Conservation (phyloP, 2,329 filamentous ascomycete genomes). For the Seiridium unicorne region DNA sequence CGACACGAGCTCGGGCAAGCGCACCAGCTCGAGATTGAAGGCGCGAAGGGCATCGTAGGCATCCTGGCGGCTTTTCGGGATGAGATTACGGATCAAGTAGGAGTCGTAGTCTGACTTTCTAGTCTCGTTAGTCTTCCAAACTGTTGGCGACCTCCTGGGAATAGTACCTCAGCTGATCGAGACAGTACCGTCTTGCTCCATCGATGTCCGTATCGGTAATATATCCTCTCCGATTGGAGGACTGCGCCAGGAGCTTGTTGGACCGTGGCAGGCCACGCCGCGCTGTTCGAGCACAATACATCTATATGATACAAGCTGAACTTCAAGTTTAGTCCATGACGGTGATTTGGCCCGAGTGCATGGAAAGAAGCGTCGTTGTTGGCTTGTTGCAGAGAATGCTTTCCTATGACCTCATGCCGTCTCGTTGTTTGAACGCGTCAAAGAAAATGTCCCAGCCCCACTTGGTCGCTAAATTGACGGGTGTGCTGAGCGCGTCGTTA, state of each 20-base stretch:
- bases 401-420: background rate
- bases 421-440: background rate
- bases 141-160: background rate
- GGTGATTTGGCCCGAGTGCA: background rate
- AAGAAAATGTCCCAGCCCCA: background rate
- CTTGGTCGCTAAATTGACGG: background rate
- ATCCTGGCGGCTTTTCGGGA: conserved; percentile 71
- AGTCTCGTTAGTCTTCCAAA: conserved; percentile 17
- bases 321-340: background rate
- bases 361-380: background rate
- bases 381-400: background rate
- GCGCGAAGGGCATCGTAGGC: conserved; percentile 88
- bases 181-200: conserved; percentile 53
- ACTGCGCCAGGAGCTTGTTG: conserved; percentile 10
- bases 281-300: conserved; percentile 9
- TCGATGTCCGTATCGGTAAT: conserved; percentile 51
- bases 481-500: background rate
- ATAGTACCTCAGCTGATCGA: conserved; percentile 48
- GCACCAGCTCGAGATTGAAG: conserved; percentile 88
- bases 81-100: conserved; percentile 80
- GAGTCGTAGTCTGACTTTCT: conserved; percentile 90
- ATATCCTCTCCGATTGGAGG: conserved; percentile 32
- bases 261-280: conserved; percentile 20
- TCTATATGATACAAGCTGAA: background rate
- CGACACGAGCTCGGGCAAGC: conserved; percentile 85